Base-by-base conservation (phyloP, 805 yeast genomes). In the Teunomyces pallodes region DNA sequence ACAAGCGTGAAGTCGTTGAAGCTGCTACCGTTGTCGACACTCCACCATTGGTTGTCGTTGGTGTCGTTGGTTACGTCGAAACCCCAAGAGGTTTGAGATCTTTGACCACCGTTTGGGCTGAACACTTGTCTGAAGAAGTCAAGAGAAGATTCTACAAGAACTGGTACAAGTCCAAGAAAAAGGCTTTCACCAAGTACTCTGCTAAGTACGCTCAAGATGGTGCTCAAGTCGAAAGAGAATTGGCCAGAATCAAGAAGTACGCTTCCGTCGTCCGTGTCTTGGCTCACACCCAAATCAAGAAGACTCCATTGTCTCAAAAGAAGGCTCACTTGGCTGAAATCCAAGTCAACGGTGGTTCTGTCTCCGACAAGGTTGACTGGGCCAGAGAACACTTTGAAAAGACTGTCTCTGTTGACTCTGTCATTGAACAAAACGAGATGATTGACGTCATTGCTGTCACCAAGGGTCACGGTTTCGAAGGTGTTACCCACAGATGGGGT, bases 401-500 rank as follows among this genome's bases (percentile, higher is more conserved):
- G 87, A 90, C 97, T 72, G 95, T 94, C 67, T 78, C 94, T 59
- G 96, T 94, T 68, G 89, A 87, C 80, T 76, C 95, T 66, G 98
- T 94, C 69, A 87, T 94, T 75, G 99, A 92, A 84, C 96, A 94
- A 83, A 88, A 90, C 82, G 99, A 94, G 85, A 85, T 88, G 86
- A 85, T 94, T 67, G 99, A 94, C 70, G 98, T 89, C 70, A 87
- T 94, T 72, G 99, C 97, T 73, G 96, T 94, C 73, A 94, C 99
- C 87, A 92, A 88, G 86, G 99, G 99, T 94, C 97, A 94, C 85
- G 99, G 99, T 86, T 91, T 88, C 90, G 99, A 94, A 82, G 99
- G 99, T 91, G 97, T 92, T 72, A 94, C 99, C 83, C 97, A 91
- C 90, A 90, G 99, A 89, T 94, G 98, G 98, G 99, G 99, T 77